Evolutionary conservation across 2,329 filamentous ascomycete genomes (phyloP), one percentile per base, ranked within the genome.

Genomic region (Triangularia setosa): DNA sequence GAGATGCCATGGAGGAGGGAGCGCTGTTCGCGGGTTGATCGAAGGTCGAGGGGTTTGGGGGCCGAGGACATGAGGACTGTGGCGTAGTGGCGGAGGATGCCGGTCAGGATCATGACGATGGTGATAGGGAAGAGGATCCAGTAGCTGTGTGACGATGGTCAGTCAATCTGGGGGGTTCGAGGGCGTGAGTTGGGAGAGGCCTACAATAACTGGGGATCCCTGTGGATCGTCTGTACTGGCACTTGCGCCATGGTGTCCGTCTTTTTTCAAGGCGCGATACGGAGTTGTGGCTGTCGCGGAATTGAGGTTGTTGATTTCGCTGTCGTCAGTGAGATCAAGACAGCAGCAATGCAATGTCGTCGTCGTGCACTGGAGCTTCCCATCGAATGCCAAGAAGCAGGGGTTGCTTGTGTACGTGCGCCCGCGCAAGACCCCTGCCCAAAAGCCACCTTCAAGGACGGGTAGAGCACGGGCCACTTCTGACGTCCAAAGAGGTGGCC

Each of bases 91-190:
- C 95, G 93, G 64, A 99, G 88, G 64, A 99, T 88, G 73, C 95
- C 95, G 16, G 95, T 99, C 68, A 99, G 80, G 69, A 99, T 89
- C 96, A 99, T 99, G 75, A 99, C 95, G 72, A 97, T 84, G 56
- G 94, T 97, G 77, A 99, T 99, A 67, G 95, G 95, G 68, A 97
- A 89, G 66, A 99, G 84, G 79, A 99, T 99, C 95, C 95, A 99
- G 84, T 97, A 98, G 81, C 95, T 99, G 73, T 62, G 65, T 21
- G 59, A 48, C 54, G 61, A 44, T 71, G 67, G 65, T 67, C 53
- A 69, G 58, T 53, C 1, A n/a, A 12, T 4, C 7, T 2, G 35
- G 61, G 53, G 9, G 1, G 7, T 6, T 55, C 5, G 9, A n/a
- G 16, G 16, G 14, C 3, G 16, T 33, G 61, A 23, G n/a, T 78